phyloP scores from a whole-genome alignment of 768 basidiomycete species.

The Filobasidium floriforme region DNA sequence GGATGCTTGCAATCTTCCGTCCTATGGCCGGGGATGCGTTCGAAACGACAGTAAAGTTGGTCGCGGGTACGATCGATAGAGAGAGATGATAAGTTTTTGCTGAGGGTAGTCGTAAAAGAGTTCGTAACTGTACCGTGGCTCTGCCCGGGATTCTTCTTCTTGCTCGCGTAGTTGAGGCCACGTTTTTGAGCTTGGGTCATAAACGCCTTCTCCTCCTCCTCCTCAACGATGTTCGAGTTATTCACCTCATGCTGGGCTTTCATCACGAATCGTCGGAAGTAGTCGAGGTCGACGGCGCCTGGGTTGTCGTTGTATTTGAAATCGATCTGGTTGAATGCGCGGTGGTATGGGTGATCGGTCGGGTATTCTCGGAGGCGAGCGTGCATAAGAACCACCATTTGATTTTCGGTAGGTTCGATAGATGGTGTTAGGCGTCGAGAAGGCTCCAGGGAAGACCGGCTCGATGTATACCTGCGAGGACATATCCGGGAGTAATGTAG shows the following conservation, averaged over 20 bases:
- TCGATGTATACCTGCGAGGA: too few relatives aligned
- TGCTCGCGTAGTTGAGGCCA: not conserved
- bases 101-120: not conserved
- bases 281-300: not conserved
- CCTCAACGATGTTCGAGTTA: not conserved
- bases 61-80: not conserved
- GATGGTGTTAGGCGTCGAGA: too few relatives aligned
- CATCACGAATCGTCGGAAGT: not conserved
- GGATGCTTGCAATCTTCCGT: not conserved
- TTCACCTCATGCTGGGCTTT: not conserved
- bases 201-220: not conserved
- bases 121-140: not conserved
- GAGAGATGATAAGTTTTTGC: not conserved
- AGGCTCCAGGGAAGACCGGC: too few relatives aligned
- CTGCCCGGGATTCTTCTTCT: not conserved
- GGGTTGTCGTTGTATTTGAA: not conserved
- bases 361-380: not conserved
- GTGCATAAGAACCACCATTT: not conserved
- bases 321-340: not conserved
- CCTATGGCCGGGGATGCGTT: not conserved
- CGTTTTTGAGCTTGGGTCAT: not conserved
- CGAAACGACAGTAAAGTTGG: not conserved
- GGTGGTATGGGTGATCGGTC: not conserved
- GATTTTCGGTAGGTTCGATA: not conserved
- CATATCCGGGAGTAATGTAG: too few relatives aligned